These are phyloP conservation scores for Ogataea siamensis DNA, from an alignment of 805 yeast genomes.

Conservation along the genomic window DNA sequence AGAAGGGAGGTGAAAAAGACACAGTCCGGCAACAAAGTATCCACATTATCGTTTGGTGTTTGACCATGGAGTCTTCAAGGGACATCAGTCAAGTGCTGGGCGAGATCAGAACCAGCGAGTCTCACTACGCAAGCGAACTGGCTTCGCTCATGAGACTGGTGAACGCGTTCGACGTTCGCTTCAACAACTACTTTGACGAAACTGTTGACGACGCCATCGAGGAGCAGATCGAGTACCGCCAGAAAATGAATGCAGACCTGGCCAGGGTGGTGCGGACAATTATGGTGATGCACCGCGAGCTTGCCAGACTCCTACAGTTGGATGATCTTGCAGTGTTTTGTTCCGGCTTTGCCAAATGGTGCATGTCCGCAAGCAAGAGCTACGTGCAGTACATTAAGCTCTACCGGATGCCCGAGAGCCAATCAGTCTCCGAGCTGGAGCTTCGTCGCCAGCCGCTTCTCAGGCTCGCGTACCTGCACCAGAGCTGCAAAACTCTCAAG, in stretches of 20 bases:
- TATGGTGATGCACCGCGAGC: conserved; percentile 20
- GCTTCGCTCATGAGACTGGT: conserved; percentile 21
- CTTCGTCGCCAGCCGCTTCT: conserved; percentile 33
- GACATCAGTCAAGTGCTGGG: conserved; percentile 3
- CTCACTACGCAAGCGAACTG: conserved; percentile 22
- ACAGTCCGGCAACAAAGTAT: not conserved
- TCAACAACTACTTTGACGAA: conserved; percentile 31
- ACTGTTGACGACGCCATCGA: conserved; percentile 27
- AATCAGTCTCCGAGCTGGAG: conserved; percentile 28
- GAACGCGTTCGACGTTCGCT: conserved; percentile 28
- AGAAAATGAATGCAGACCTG: conserved; percentile 20
- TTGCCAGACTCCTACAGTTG: conserved; percentile 13
- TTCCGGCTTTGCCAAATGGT: conserved; percentile 28
- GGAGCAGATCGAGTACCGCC: conserved; percentile 22
- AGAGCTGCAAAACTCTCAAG: conserved; percentile 23
- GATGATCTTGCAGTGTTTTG: conserved; percentile 16
- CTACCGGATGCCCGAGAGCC: conserved; percentile 25
- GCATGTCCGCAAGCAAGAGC: conserved; percentile 14
- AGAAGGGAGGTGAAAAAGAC: not conserved
- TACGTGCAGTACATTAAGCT: conserved; percentile 25
- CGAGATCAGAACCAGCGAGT: conserved; percentile 22
- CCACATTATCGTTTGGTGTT: not conserved
- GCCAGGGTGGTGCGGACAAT: conserved; percentile 17
- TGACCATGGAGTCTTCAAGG: not conserved
- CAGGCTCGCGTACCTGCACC: conserved; percentile 28